A percentile compares a stretch with the other conserved stretches of the same genome.
Conservation (phyloP, 1,284 basidiomycete genomes). For the Heterobasidion irregulare region DNA sequence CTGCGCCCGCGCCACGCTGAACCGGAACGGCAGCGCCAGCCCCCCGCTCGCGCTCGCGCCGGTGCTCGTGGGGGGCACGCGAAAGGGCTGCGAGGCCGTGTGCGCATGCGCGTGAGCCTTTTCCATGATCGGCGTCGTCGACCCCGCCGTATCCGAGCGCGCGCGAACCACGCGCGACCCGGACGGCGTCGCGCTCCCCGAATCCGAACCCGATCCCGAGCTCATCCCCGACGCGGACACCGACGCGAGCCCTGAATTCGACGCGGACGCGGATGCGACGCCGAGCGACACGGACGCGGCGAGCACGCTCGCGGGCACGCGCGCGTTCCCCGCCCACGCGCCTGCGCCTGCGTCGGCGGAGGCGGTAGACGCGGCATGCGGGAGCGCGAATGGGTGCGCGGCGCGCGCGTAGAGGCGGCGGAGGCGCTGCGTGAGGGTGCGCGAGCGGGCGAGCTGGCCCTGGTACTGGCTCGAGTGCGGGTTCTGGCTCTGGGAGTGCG, state of each 20-base stretch:
- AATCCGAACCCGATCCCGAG: background rate
- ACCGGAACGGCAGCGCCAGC: constrained; percentile 57
- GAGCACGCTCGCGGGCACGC: constrained; percentile 2
- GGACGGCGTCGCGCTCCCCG: background rate
- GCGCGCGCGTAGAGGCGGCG: constrained; percentile 28
- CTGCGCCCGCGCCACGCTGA: constrained; percentile 48
- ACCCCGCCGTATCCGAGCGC: constrained; percentile 23
- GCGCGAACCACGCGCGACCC: constrained; percentile 5
- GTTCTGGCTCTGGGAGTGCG: constrained; percentile 18
- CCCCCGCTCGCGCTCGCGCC: constrained; percentile 30
- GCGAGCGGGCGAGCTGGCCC: constrained; percentile 12
- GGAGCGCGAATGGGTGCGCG: constrained; percentile 35
- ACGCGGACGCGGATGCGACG: constrained; percentile 6
- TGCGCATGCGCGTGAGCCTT: constrained; percentile 37
- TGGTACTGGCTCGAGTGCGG: constrained; percentile 24
- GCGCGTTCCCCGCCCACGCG: constrained; percentile 6
- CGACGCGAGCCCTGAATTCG: constrained; percentile 1
- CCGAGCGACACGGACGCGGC: constrained; percentile 1
- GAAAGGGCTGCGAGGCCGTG: constrained; percentile 26
- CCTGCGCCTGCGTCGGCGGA: too few species aligned
- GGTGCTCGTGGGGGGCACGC: constrained; percentile 32
- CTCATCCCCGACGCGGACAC: too few species aligned
- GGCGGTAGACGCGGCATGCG: too few species aligned
- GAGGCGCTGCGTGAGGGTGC: constrained; percentile 22
- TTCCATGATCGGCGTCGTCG: constrained; percentile 23